Evolutionary conservation across 768 basidiomycete species (phyloP), one percentile per base, ranked within the genome.

Genomic region (Lyophyllum decastes): DNA sequence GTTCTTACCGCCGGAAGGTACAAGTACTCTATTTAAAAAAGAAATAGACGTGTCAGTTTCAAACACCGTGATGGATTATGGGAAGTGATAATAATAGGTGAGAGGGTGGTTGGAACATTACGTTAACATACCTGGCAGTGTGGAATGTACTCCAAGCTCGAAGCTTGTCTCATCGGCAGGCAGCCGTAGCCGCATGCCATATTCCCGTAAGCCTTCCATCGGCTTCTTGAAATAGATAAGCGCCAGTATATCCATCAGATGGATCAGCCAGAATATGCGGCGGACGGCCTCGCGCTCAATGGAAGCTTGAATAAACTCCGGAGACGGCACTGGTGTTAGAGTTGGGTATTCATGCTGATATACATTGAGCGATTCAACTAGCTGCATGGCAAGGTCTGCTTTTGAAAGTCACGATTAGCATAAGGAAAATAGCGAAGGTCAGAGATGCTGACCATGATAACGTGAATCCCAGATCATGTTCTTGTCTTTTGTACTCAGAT

Each of bases 121-220:
- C 57, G 57, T 56, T 59, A 74, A n/a, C 75, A 65, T 64, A 82
- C 82, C 82, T 59, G 82, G 81, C 47, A 80, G 69, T 49, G 79
- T 81, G 47, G 82, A 80, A 68, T 83, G 79, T 24, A 84, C 83
- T 25, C 83, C 83, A 55, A 93, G 73, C 69, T 93, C 90, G 64
- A 92, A 93, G 68, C 83, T 87, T 9, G 89, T 85, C 70, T 93
- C 91, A 66, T 92, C 90, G 8, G 86, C 84, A n/a, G 91, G 91
- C 34, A 93, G 76, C 49, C 87, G 82, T 43, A 92, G 78, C 34
- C 78, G 79, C 56, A 84, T 70, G 57, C 88, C 82, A 41, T 73
- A 70, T 33, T 78, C 76, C 38, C 73, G 71, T 2, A 67, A 55
- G 56, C 74, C 72, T 30, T 74, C 72, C 35, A 74, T 72, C 19